Evolutionary conservation across 1,284 basidiomycete genomes (phyloP).

Genomic region (Hypsizygus ulmarius): DNA sequence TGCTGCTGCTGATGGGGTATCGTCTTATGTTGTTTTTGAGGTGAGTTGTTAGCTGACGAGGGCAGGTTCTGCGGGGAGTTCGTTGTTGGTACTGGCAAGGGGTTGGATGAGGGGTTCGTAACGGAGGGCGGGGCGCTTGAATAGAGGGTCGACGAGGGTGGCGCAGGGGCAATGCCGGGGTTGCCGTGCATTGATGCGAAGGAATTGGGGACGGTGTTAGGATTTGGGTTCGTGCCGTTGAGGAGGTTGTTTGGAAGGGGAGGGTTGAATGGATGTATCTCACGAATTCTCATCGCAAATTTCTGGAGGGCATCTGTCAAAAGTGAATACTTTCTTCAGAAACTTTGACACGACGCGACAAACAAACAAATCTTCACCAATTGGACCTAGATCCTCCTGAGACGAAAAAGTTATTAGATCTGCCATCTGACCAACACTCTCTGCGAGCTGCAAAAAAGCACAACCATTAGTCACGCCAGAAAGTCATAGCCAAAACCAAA

Average conservation of each 20-base stretch:
- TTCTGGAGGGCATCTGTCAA: constrained; percentile 39
- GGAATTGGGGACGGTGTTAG: constrained; percentile 20
- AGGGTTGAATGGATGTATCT: constrained; percentile 27
- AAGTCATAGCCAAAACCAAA: neutral
- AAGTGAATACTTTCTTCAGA: constrained; percentile 4
- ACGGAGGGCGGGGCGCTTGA: constrained; percentile 44
- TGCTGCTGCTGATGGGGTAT: constrained; percentile 36
- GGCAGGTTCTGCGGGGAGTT: constrained; percentile 49
- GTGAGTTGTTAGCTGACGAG: constrained; percentile 46
- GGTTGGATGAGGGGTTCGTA: constrained; percentile 35
- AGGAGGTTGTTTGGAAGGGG: constrained; percentile 19
- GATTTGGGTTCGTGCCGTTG: constrained; percentile 13
- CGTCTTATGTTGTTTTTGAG: constrained; percentile 55
- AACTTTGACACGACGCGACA: constrained; percentile 3
- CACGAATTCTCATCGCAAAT: constrained; percentile 46
- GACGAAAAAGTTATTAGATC: constrained; percentile 69
- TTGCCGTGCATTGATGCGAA: constrained; percentile 18
- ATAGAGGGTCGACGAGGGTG: constrained; percentile 42
- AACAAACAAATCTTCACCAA: constrained; percentile 45
- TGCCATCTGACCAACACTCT: constrained; percentile 72
- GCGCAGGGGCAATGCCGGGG: constrained; percentile 18
- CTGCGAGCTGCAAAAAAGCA: constrained; percentile 51
- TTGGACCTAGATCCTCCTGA: constrained; percentile 52
- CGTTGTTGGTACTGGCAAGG: constrained; percentile 29
- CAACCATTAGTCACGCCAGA: neutral